phyloP scores from a whole-genome alignment of 2,329 filamentous ascomycete genomes.

The Penicillium psychrosexuale region DNA sequence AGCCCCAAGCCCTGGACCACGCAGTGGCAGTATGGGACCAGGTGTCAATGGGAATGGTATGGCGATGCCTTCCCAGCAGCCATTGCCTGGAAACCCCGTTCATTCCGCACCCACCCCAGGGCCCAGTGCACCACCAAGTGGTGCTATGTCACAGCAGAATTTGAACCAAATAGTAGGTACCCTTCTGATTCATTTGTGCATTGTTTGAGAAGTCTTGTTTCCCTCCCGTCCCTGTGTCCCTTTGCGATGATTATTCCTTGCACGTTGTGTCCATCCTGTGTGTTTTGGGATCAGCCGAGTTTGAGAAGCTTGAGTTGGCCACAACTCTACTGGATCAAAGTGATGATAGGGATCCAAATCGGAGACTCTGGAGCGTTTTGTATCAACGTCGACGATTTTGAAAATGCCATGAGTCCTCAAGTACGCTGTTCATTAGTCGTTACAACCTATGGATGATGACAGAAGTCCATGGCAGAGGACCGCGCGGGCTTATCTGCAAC shows the following conservation, averaged over 20 bases:
- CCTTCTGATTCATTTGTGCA: background rate
- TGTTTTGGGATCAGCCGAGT: background rate
- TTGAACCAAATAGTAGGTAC: constrained; percentile 88
- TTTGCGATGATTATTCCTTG: background rate
- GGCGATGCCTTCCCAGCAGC: constrained; percentile 49
- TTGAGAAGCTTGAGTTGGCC: background rate
- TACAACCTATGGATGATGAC: background rate
- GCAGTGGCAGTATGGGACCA: constrained; percentile 49
- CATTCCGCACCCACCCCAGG: constrained; percentile 43
- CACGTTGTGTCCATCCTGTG: background rate
- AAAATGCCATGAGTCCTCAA: background rate
- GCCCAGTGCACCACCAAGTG: constrained; percentile 34
- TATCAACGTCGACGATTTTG: background rate
- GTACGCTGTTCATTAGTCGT: background rate
- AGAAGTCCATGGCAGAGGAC: background rate
- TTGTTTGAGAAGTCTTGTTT: background rate
- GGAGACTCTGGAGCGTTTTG: background rate
- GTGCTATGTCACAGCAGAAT: constrained; percentile 74
- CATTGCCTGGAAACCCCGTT: constrained; percentile 48
- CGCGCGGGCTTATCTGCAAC: background rate
- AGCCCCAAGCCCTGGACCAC: constrained; percentile 49
- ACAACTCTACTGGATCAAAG: background rate
- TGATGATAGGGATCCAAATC: background rate
- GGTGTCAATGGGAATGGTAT: constrained; percentile 37
- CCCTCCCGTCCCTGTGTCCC: background rate